Conservation (phyloP, 352 stramenopile species). For the Globisporangium emineosum region DNA sequence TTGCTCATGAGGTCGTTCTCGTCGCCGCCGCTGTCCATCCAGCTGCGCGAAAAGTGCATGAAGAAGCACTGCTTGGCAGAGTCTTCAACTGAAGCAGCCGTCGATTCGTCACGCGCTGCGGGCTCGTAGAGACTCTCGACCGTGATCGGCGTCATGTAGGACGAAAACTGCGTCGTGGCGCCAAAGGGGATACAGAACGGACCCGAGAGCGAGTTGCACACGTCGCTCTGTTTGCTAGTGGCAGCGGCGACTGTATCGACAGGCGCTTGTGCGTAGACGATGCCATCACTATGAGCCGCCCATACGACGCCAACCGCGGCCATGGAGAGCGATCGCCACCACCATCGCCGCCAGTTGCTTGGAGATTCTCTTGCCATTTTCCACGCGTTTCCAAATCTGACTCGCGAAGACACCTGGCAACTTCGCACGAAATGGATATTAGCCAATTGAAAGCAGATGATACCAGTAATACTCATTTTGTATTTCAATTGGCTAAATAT, state of each 20-base stretch:
- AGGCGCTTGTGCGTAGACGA: neutral
- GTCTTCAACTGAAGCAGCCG: neutral
- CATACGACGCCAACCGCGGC: neutral
- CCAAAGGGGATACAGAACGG: conserved; percentile 54
- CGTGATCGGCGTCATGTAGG: conserved; percentile 66
- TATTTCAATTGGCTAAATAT: neutral
- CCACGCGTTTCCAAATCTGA: conserved; percentile 1
- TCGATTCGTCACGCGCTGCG: neutral
- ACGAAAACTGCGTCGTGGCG: conserved; percentile 30
- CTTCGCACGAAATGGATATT: neutral
- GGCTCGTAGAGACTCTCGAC: conserved; percentile 18
- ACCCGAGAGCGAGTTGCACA: conserved; percentile 63
- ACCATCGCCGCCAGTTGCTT: neutral
- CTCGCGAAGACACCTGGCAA: conserved; percentile 3
- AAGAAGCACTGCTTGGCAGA: conserved; percentile 58
- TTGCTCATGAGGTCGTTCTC: conserved; percentile 62
- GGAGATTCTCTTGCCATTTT: neutral
- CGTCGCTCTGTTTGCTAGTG: conserved; percentile 9
- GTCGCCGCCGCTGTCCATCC: conserved; percentile 69
- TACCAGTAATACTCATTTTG: no score
- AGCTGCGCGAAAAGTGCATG: conserved; percentile 53
- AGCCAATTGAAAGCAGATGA: neutral
- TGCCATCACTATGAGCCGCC: neutral
- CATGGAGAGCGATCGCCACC: neutral
- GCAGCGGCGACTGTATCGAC: neutral